Evolutionary conservation across 176 grass and related monocot genomes (phyloP).

Genomic region (Leersia perrieri): DNA sequence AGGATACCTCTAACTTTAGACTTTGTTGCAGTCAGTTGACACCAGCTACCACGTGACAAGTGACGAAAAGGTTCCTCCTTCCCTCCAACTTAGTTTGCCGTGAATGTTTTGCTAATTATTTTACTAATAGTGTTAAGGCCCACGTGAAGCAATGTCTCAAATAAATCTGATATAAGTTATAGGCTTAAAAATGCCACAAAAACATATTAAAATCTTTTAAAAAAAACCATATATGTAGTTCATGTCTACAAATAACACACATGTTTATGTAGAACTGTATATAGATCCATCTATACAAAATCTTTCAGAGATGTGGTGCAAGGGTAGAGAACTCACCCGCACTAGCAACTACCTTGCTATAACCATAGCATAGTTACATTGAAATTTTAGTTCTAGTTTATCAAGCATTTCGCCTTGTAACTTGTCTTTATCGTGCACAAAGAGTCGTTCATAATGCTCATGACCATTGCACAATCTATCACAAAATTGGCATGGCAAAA

Average conservation of each 20-base stretch:
- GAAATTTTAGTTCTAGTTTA: neutral
- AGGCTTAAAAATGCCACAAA: neutral
- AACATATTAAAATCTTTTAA: neutral
- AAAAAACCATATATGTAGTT: neutral
- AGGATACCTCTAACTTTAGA: neutral
- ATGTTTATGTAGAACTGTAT: neutral
- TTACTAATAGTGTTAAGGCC: neutral
- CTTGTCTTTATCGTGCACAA: neutral
- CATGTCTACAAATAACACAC: neutral
- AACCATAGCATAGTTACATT: neutral
- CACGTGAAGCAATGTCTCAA: neutral
- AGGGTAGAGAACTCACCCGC: neutral
- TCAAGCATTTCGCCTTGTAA: neutral
- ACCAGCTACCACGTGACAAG: conserved; percentile 74
- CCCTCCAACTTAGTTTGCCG: neutral
- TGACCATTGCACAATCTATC: neutral
- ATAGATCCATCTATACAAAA: neutral
- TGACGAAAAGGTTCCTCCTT: conserved; percentile 52
- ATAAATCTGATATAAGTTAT: neutral
- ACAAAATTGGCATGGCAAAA: neutral
- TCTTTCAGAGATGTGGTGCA: neutral
- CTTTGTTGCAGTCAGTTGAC: conserved; percentile 71
- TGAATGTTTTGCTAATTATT: neutral
- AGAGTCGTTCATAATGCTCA: neutral
- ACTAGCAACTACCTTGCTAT: neutral